Base-by-base conservation (phyloP, 2,329 filamentous ascomycete species). In the Malbranchea zuffiana region DNA sequence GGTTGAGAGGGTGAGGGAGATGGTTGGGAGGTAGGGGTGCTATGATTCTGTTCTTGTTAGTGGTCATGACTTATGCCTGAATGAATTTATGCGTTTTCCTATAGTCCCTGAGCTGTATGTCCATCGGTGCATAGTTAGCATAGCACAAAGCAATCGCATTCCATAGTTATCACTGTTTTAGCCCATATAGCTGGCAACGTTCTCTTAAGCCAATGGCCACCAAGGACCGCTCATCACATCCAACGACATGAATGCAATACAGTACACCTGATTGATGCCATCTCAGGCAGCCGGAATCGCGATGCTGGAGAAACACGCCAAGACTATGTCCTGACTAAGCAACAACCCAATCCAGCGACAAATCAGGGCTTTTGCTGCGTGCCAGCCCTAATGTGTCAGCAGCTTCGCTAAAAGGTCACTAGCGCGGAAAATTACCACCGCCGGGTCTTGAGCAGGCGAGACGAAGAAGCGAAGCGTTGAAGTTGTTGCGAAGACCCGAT, bases 1-100 rank as follows among this genome's bases (percentile, higher is more conserved):
- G 43, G 69, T 76, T 33, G 75, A 78, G 48, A 58, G 73, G 39
- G 67, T 77, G 6, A 67, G 68, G 47, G 65, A 65, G 3, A 52
- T 79, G 54, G 57, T 78, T 35, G 61, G 61, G 27, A 48, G 44
- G 11, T 30, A 25, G 18, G 16, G 19, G 32, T 37, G 12, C 15
- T 4, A 11, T 32, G 1, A 17, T 32, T 4, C 17, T 12, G 17
- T 32, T 6, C 18, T 4, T 30, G 15, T 25, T n/a, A 27, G 24
- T 25, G 20, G n/a, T 10, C 17, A 26, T 6, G 33, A n/a, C 10
- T 13, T 26, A 35, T 27, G 32, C 12, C 30, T 28, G 34, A 16
- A 36, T 30, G 26, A 37, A 8, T 12, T 31, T 23, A 37, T 39
- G 23, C 10, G 23, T 25, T 25, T 12, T 25, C 10, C 12, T 25